A percentile compares a stretch with the other conserved stretches of the same genome.
phyloP scores from a whole-genome alignment of 169 alveolate genomes.

The Cystoisospora suis region DNA sequence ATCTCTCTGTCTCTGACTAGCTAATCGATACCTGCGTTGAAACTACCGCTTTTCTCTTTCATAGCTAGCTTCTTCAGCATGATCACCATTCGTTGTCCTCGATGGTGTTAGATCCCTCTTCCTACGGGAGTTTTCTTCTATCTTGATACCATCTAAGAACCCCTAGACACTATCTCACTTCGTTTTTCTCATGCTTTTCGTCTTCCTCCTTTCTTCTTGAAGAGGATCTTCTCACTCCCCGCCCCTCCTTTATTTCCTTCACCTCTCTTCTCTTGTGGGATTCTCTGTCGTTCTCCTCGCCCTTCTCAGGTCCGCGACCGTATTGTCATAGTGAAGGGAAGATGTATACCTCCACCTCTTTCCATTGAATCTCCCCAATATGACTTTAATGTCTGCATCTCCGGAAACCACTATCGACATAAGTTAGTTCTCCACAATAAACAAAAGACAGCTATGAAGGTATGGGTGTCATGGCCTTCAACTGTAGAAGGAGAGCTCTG shows the following conservation, averaged over 20 bases:
- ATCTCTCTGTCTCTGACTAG: no score
- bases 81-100: no score
- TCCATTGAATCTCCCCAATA: conserved; percentile 47
- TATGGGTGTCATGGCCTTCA: conserved; percentile 53
- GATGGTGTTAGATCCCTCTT: no score
- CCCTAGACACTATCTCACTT: background rate
- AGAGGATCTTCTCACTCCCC: background rate
- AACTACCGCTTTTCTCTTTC: no score
- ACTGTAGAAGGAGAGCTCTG: conserved; percentile 40
- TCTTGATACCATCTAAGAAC: no score
- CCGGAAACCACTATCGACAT: conserved; percentile 37
- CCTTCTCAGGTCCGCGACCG: conserved; percentile 3
- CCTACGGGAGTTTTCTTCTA: no score
- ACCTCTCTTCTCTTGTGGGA: background rate
- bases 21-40: no score
- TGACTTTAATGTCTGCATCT: conserved; percentile 54
- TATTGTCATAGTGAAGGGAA: conserved; percentile 43
- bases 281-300: background rate
- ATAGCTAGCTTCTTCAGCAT: no score
- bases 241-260: background rate
- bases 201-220: background rate
- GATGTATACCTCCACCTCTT: conserved; percentile 57
- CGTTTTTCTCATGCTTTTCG: background rate
- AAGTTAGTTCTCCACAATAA: conserved; percentile 32
- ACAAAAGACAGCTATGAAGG: conserved; percentile 34